Base-by-base conservation (phyloP, 768 basidiomycete genomes). In the Rhodotorula toruloides region DNA sequence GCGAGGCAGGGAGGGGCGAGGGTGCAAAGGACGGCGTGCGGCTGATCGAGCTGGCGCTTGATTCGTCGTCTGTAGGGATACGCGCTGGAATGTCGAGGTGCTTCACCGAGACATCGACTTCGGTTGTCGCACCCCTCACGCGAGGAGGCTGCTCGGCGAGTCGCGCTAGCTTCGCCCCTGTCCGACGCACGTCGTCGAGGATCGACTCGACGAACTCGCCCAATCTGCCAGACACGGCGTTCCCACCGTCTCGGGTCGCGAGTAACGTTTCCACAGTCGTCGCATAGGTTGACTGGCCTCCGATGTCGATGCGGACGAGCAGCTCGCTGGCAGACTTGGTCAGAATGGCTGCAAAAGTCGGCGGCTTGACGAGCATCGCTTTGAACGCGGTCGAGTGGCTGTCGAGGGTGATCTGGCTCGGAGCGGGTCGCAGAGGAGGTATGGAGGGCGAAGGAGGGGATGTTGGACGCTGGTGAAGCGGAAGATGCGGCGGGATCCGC, bases 221-320 rank as follows among this genome's bases (percentile, higher is more conserved):
- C 0, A n/a, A n/a, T n/a, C n/a, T n/a, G n/a, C n/a, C n/a, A n/a
- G n/a, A n/a, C n/a, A n/a, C n/a, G n/a, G n/a, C n/a, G n/a, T n/a
- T n/a, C n/a, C 54, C 68, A 16, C 40, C 5, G 19, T 29, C 58
- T 13, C 40, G 27, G 3, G 10, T 11, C 2, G 44, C 21, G 19
- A 48, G 21, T n/a, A 69, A 39, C 2, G 58, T 69, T 27, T 31
- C 54, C 10, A 54, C 48, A 12, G 37, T 61, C 32, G 68, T 69
- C 27, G 59, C 62, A 25, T 56, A 61, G 29, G 46, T 53, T 10
- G 50, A 34, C 27, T 43, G 19, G 21, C 63, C 68, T 5, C 68
- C 68, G 52, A 65, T 52, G 44, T 61, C 50, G 36, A 69, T 43
- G 27, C 56, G 25, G 14, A 69, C 55, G 44, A 69, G 34, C 10